Conservation (phyloP, 163 green algal genomes). For the Scenedesmus sp. region DNA sequence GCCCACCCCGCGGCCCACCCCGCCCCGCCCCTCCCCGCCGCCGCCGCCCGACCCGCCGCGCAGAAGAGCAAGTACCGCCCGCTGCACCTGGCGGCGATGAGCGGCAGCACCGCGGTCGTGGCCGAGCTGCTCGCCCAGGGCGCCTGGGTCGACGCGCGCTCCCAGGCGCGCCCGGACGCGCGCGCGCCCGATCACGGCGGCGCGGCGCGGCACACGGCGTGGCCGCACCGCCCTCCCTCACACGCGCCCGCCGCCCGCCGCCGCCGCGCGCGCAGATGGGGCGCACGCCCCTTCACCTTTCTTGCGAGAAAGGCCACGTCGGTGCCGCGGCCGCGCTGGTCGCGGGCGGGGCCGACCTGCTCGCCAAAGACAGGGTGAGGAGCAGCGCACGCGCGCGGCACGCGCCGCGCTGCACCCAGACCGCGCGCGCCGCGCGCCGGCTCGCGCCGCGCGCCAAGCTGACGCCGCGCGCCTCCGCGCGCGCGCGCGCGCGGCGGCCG, state of each 20-base stretch:
- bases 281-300: slow-evolving; percentile 20
- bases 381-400: not conserved
- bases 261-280: slow-evolving; percentile 32
- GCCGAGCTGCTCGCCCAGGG: slow-evolving; percentile 15
- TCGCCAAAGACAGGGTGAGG: slow-evolving; percentile 30
- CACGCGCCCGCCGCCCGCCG: too few species aligned
- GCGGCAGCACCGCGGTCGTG: slow-evolving; percentile 2
- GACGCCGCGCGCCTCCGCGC: too few species aligned
- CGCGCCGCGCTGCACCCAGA: too few species aligned
- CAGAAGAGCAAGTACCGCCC: slow-evolving; percentile 20
- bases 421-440: not conserved
- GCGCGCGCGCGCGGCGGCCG: not conserved
- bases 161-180: not conserved
- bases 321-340: slow-evolving; percentile 19
- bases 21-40: not conserved
- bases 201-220: too few species aligned
- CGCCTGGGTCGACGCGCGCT: slow-evolving; percentile 17
- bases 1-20: too few species aligned
- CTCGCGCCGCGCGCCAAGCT: not conserved
- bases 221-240: too few species aligned
- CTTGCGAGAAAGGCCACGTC: slow-evolving; percentile 33
- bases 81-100: slow-evolving; percentile 42
- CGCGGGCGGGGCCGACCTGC: slow-evolving; percentile 24
- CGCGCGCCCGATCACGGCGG: too few species aligned
- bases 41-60: not conserved